Conservation (phyloP, 192 early-diverging fungal genomes). For the Backusella psychrophila region DNA sequence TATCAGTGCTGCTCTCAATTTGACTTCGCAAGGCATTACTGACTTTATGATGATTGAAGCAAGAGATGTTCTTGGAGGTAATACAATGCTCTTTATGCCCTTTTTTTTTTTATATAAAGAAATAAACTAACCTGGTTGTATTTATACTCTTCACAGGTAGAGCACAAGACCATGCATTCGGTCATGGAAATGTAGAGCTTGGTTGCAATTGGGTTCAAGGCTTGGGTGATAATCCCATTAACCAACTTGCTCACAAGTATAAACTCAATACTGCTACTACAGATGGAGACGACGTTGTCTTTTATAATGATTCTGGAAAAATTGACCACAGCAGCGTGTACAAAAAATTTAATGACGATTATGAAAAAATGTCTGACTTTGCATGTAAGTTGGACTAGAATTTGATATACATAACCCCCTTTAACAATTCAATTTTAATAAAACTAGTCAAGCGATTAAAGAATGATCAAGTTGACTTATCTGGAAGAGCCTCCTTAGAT, state of each 20-base stretch:
- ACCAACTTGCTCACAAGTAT: slow-evolving; percentile 27
- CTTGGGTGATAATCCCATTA: slow-evolving; percentile 34
- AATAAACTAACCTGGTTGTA: not conserved
- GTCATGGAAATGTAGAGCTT: slow-evolving; percentile 23
- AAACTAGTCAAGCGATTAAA: slow-evolving; percentile 17
- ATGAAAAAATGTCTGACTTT: not conserved
- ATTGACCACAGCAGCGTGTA: slow-evolving; percentile 13
- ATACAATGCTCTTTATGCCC: not conserved
- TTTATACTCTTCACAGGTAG: slow-evolving; percentile 12
- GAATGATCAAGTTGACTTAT: slow-evolving; percentile 24
- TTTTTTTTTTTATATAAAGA: not conserved
- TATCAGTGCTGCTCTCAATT: slow-evolving; percentile 32
- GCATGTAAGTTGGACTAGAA: slow-evolving; percentile 15
- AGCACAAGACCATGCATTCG: slow-evolving; percentile 31
- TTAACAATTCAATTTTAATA: not conserved
- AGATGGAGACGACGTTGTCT: slow-evolving; percentile 27
- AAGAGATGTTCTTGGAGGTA: slow-evolving; percentile 29
- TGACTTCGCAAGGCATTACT: slow-evolving; percentile 26
- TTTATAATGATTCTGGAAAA: slow-evolving; percentile 28
- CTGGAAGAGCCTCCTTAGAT: slow-evolving; percentile 25
- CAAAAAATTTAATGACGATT: slow-evolving; percentile 19
- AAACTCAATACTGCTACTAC: slow-evolving; percentile 16
- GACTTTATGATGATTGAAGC: slow-evolving; percentile 43
- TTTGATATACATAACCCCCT: not conserved
- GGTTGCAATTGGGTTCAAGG: slow-evolving; percentile 44